A percentile compares a stretch with the other conserved stretches of the same genome.
Conservation (phyloP, 2,329 filamentous ascomycete genomes). For the Eutypella sp. region DNA sequence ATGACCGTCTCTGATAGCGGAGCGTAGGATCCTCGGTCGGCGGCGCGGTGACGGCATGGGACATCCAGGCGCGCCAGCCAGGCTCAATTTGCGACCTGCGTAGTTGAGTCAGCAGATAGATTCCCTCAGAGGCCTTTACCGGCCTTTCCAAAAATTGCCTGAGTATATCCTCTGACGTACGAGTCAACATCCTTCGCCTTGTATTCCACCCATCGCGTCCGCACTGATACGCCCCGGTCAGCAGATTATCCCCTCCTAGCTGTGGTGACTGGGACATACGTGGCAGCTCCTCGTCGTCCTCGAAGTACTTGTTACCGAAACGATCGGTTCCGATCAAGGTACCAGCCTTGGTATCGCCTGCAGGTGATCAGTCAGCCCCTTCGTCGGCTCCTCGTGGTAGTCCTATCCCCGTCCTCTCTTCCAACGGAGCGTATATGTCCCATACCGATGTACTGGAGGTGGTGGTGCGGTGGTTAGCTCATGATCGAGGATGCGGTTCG, state of each 20-base stretch:
- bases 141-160: too few relatives aligned
- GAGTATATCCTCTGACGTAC: constrained; percentile 36
- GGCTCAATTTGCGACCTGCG: constrained; percentile 78
- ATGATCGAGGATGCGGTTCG: too few relatives aligned
- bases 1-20: constrained; percentile 60
- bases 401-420: not conserved
- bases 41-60: constrained; percentile 84
- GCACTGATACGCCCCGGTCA: constrained; percentile 50
- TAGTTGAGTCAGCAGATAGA: constrained; percentile 8
- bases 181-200: constrained; percentile 79
- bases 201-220: constrained; percentile 97
- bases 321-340: constrained; percentile 78
- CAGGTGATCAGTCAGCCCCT: constrained; percentile 9
- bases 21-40: constrained; percentile 72
- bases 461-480: constrained; percentile 18
- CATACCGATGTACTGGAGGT: constrained; percentile 52
- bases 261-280: constrained; percentile 47
- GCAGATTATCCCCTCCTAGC: not conserved
- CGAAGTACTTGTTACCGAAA: constrained; percentile 96
- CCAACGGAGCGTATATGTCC: not conserved
- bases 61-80: constrained; percentile 98
- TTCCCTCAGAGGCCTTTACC: not conserved
- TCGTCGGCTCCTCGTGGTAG: not conserved
- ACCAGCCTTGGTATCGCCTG: constrained; percentile 95
- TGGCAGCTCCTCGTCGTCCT: constrained; percentile 92